Percentiles rank a stretch among this genome's conserved stretches.
Evolutionary conservation across 2,329 filamentous ascomycete genomes (phyloP).

Genomic region (Didymellaceae sp.): DNA sequence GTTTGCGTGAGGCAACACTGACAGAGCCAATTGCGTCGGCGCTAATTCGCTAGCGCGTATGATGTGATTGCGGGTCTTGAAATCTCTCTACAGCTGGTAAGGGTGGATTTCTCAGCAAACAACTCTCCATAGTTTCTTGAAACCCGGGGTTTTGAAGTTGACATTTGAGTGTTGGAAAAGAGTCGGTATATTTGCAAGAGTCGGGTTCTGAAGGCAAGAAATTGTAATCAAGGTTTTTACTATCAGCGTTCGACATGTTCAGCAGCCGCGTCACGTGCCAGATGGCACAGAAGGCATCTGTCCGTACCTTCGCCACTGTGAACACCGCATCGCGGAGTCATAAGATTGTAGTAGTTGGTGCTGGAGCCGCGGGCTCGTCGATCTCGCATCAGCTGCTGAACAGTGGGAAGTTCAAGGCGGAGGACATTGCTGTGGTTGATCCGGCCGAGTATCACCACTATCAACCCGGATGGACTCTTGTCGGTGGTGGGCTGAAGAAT

Average conservation of each 20-base stretch:
- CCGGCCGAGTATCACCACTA: slow-evolving; percentile 70
- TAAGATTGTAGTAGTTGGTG: slow-evolving; percentile 71
- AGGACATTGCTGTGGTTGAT: slow-evolving; percentile 71
- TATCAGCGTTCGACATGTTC: slow-evolving; percentile 6
- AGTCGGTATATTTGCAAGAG: not conserved
- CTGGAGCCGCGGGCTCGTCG: slow-evolving; percentile 68
- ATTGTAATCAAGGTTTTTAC: too few species aligned
- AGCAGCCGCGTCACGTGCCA: slow-evolving; percentile 19
- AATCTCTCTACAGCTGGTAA: slow-evolving; percentile 11
- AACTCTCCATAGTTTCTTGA: too few species aligned
- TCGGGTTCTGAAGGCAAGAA: not conserved
- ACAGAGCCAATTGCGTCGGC: slow-evolving; percentile 7
- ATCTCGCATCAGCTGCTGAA: slow-evolving; percentile 72
- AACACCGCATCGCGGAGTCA: slow-evolving; percentile 55
- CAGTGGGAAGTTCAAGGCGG: slow-evolving; percentile 60
- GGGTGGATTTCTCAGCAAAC: slow-evolving; percentile 10
- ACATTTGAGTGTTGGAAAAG: not conserved
- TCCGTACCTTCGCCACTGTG: slow-evolving; percentile 31
- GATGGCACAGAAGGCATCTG: slow-evolving; percentile 13
- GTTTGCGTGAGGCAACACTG: slow-evolving; percentile 3
- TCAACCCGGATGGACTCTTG: slow-evolving; percentile 73
- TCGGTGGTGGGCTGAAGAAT: slow-evolving; percentile 69
- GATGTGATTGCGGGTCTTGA: slow-evolving; percentile 18
- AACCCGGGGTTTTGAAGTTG: too few species aligned
- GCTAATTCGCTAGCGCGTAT: slow-evolving; percentile 15